Conservation (phyloP, 495 filamentous ascomycete genomes). For the Hypoxylon crocopeplum region DNA sequence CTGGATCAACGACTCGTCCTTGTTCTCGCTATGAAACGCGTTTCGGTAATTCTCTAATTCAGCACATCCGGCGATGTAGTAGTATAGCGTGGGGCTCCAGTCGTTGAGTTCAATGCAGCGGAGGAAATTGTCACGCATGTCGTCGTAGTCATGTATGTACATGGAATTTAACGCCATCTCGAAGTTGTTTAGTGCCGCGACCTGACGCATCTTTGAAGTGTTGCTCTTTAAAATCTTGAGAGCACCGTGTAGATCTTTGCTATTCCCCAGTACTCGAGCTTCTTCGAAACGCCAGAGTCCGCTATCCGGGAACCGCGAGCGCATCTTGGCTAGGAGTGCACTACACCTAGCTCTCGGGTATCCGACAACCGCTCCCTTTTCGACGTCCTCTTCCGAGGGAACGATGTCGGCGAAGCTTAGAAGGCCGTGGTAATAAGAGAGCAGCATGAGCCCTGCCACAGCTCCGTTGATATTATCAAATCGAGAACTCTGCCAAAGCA, state of each 20-base stretch:
- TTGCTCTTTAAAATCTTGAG: slow-evolving; percentile 66
- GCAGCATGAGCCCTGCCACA: slow-evolving; percentile 79
- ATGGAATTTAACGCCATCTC: slow-evolving; percentile 82
- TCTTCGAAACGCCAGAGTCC: slow-evolving; percentile 91
- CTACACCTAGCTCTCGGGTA: slow-evolving; percentile 76
- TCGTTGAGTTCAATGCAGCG: slow-evolving; percentile 84
- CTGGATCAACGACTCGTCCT: slow-evolving; percentile 55
- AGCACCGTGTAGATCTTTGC: slow-evolving; percentile 70
- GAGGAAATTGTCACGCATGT: slow-evolving; percentile 75
- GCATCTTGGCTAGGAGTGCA: slow-evolving; percentile 75
- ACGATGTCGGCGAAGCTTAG: slow-evolving; percentile 88
- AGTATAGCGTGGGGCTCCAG: slow-evolving; percentile 90
- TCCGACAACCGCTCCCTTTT: slow-evolving; percentile 60
- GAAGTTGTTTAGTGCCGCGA: slow-evolving; percentile 80
- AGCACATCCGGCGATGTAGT: slow-evolving; percentile 81
- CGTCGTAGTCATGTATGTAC: slow-evolving; percentile 75
- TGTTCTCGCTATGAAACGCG: slow-evolving; percentile 57
- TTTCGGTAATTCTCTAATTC: slow-evolving; percentile 83
- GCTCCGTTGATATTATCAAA: slow-evolving; percentile 91
- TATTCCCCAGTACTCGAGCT: slow-evolving; percentile 76
- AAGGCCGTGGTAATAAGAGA: slow-evolving; percentile 88
- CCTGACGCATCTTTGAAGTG: slow-evolving; percentile 80
- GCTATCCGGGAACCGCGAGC: slow-evolving; percentile 78
- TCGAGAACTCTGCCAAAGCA: slow-evolving; percentile 93
- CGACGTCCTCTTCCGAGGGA: slow-evolving; percentile 61